Evolutionary conservation across 2,329 filamentous ascomycete species (phyloP).

Genomic region (Aspergillus fischeri): DNA sequence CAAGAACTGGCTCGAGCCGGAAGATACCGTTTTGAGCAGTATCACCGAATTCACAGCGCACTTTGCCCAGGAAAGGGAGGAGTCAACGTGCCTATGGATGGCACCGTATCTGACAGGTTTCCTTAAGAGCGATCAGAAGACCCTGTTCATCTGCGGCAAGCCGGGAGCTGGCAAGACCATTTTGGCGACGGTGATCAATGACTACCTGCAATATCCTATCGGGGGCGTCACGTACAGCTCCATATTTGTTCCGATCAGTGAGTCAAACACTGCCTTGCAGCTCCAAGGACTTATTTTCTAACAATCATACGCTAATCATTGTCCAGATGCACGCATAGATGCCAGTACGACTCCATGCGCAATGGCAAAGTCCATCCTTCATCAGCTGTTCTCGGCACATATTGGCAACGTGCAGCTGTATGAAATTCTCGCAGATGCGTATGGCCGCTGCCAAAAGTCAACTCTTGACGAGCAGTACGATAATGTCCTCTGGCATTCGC

Average conservation of each 20-base stretch:
- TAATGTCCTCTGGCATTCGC: constrained; percentile 32
- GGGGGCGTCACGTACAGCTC: constrained; percentile 32
- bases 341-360: constrained; percentile 28
- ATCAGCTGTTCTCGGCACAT: constrained; percentile 35
- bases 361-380: constrained; percentile 34
- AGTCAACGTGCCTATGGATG: constrained; percentile 54
- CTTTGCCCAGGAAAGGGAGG: constrained; percentile 42
- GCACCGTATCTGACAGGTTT: constrained; percentile 48
- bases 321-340: constrained; percentile 30
- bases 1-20: constrained; percentile 41
- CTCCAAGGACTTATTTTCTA: background rate
- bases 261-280: constrained; percentile 2
- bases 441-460: constrained; percentile 22
- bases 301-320: too few relatives aligned
- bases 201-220: constrained; percentile 37
- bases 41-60: constrained; percentile 42
- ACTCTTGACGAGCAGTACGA: constrained; percentile 29
- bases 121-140: constrained; percentile 41
- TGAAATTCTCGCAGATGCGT: constrained; percentile 31
- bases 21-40: constrained; percentile 43
- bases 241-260: constrained; percentile 36
- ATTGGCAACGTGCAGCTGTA: constrained; percentile 39
- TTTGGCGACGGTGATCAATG: constrained; percentile 36
- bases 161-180: constrained; percentile 39
- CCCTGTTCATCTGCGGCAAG: constrained; percentile 43